Conservation (phyloP, 805 yeast genomes). For the Metschnikowia gelsemii region DNA sequence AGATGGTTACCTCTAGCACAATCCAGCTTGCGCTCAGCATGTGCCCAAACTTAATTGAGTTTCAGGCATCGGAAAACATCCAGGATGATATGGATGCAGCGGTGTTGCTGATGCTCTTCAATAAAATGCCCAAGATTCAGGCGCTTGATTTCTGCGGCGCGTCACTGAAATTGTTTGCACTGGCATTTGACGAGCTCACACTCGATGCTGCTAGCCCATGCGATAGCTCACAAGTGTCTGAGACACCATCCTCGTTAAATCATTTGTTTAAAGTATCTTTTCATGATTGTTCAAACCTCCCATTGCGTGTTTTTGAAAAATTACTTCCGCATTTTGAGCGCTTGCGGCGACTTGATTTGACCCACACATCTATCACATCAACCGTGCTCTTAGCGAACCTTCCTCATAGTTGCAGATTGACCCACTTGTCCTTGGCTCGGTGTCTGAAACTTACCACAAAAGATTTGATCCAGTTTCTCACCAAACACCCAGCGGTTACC, state of each 20-base stretch:
- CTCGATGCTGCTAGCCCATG: constrained; percentile 17
- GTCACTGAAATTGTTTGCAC: constrained; percentile 59
- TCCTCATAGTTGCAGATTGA: constrained; percentile 57
- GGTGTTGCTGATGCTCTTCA: constrained; percentile 57
- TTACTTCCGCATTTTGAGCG: constrained; percentile 56
- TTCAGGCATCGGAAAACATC: constrained; percentile 80
- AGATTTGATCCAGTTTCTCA: constrained; percentile 66
- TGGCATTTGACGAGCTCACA: constrained; percentile 51
- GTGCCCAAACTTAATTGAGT: constrained; percentile 71
- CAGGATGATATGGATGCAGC: constrained; percentile 71
- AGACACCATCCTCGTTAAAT: constrained; percentile 8
- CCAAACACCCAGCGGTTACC: constrained; percentile 64
- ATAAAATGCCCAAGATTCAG: constrained; percentile 53
- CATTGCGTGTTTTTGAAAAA: constrained; percentile 53
- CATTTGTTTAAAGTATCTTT: constrained; percentile 56
- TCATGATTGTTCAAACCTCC: constrained; percentile 83
- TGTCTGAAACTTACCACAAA: constrained; percentile 66
- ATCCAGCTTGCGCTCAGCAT: constrained; percentile 58
- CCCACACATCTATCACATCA: constrained; percentile 76
- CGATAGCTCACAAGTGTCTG: constrained; percentile 7
- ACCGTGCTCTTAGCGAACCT: constrained; percentile 51
- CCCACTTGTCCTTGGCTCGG: constrained; percentile 65
- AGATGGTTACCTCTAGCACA: constrained; percentile 80
- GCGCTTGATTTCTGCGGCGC: constrained; percentile 90
- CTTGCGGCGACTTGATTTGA: constrained; percentile 69